These are phyloP conservation scores for Fallopia convolvulus DNA, from an alignment of 148 eudicot species.

Conservation along the genomic window DNA sequence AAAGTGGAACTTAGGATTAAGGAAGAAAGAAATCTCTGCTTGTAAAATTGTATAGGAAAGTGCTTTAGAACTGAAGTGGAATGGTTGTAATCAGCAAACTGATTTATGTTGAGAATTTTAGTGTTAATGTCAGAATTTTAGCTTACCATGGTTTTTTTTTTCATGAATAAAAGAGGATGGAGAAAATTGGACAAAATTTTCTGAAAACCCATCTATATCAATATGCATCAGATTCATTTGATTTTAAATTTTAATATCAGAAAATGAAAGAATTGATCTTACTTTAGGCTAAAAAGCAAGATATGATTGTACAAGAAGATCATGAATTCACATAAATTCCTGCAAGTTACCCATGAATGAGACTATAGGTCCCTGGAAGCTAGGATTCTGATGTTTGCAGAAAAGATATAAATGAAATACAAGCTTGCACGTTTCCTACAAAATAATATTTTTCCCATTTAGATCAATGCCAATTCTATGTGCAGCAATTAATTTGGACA, in stretches of 20 bases:
- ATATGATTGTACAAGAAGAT: constrained; percentile 4
- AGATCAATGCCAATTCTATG: not conserved
- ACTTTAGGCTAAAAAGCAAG: not conserved
- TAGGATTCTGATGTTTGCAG: constrained; percentile 7
- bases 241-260: not conserved
- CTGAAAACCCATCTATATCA: not conserved
- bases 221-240: not conserved
- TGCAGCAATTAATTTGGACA: not conserved
- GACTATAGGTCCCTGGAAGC: not conserved
- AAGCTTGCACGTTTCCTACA: not conserved
- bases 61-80: not conserved
- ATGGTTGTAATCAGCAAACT: constrained; percentile 15
- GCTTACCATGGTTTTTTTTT: not conserved
- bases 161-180: not conserved
- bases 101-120: constrained; percentile 14
- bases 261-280: not conserved
- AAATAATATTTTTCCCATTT: not conserved
- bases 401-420: not conserved
- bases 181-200: not conserved
- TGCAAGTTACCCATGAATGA: not conserved
- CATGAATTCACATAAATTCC: not conserved
- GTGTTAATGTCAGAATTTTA: not conserved
- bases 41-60: constrained; percentile 2
- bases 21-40: not conserved
- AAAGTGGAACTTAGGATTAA: not conserved